These are phyloP conservation scores for Nothophoma quercina DNA, from an alignment of 2,329 filamentous ascomycete species.

Conservation along the genomic window DNA sequence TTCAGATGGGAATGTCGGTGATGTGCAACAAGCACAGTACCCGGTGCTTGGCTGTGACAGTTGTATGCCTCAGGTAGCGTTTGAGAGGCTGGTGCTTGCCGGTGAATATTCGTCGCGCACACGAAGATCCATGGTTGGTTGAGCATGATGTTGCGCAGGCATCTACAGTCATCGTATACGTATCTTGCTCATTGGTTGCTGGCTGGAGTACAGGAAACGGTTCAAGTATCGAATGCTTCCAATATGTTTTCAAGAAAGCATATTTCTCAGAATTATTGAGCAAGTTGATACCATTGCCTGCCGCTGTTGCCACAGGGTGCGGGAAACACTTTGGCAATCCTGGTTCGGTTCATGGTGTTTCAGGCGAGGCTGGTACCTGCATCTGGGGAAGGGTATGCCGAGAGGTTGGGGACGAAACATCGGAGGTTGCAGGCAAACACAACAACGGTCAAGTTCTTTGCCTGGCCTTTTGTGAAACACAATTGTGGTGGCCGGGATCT, in stretches of 20 bases:
- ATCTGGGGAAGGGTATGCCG: slow-evolving; percentile 10
- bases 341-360: slow-evolving; percentile 11
- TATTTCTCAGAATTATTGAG: neutral
- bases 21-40: slow-evolving; percentile 13
- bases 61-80: slow-evolving; percentile 9
- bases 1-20: neutral
- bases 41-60: slow-evolving; percentile 16
- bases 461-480: slow-evolving; percentile 9
- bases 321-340: neutral
- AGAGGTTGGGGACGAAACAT: slow-evolving; percentile 20
- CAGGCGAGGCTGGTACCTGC: slow-evolving; percentile 5
- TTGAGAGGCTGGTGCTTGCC: neutral
- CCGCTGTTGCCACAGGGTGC: neutral
- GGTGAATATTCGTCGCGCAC: slow-evolving; percentile 1
- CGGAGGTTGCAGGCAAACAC: slow-evolving; percentile 11
- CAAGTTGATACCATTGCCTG: neutral
- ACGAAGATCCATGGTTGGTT: neutral
- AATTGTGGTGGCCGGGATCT: slow-evolving; percentile 6
- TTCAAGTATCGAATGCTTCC: neutral
- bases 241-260: neutral
- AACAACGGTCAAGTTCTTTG: neutral
- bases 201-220: neutral
- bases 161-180: neutral
- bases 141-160: slow-evolving; percentile 3
- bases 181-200: neutral